Evolutionary conservation across 1,284 basidiomycete genomes (phyloP).

Genomic region (Ganoderma lingzhi): DNA sequence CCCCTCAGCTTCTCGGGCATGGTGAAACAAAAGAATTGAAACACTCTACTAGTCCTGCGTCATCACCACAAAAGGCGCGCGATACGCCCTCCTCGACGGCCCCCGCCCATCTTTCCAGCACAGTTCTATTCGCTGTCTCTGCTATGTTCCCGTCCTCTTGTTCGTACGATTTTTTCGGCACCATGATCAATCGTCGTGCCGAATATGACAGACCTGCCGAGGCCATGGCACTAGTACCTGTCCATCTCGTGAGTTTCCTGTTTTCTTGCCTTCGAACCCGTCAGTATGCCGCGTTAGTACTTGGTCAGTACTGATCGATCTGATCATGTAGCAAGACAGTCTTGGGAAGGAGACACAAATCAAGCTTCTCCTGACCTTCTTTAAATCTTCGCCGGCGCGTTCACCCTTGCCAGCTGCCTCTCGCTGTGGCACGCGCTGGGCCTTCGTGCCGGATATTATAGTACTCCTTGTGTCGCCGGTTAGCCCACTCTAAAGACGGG

Average conservation of each 20-base stretch:
- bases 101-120: neutral
- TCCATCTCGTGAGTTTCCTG: neutral
- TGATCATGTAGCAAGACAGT: conserved; percentile 3
- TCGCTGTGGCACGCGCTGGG: neutral
- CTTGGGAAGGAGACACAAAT: neutral
- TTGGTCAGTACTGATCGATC: neutral
- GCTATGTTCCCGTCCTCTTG: neutral
- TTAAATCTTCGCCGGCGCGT: conserved; percentile 5
- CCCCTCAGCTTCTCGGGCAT: conserved; percentile 6
- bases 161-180: neutral
- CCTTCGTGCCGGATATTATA: neutral
- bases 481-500: neutral
- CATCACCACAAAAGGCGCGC: conserved; percentile 1
- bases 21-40: conserved; percentile 8
- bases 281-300: neutral
- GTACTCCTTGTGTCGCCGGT: no score
- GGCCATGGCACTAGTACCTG: neutral
- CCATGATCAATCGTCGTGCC: neutral
- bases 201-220: neutral
- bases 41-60: neutral
- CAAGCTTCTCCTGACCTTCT: neutral
- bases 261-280: neutral
- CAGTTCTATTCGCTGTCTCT: neutral
- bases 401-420: neutral
- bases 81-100: neutral